Percentiles rank a stretch among this genome's conserved stretches.
Evolutionary conservation across 2,329 filamentous ascomycete genomes (phyloP).

Genomic region (Didymella keratinophila): DNA sequence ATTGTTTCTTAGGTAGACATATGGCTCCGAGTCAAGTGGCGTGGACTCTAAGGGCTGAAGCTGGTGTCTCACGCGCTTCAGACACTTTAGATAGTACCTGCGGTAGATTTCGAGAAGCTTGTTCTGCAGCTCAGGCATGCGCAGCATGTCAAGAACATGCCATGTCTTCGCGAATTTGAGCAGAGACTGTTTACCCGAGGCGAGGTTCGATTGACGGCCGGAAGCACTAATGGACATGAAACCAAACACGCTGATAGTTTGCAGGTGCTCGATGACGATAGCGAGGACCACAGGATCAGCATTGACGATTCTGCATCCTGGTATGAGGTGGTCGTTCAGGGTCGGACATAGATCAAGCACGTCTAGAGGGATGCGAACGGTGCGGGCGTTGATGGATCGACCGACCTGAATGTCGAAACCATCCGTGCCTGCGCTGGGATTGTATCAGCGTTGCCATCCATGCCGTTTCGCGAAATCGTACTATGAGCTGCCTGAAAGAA

Average conservation of each 20-base stretch:
- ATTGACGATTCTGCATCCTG: slow-evolving; percentile 9
- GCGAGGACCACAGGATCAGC: slow-evolving; percentile 2
- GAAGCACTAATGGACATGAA: neutral
- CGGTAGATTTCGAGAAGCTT: slow-evolving; percentile 24
- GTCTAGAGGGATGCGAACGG: slow-evolving; percentile 1
- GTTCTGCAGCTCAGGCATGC: slow-evolving; percentile 21
- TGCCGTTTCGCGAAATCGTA: neutral
- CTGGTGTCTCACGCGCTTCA: neutral
- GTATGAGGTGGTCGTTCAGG: neutral
- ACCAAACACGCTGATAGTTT: neutral
- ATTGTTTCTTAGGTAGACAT: neutral
- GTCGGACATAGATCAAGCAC: neutral
- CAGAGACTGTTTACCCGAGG: slow-evolving; percentile 10
- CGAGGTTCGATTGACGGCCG: slow-evolving; percentile 11
- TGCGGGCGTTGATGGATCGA: neutral
- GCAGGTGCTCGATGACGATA: slow-evolving; percentile 10
- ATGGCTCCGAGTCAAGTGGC: neutral
- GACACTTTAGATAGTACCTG: neutral
- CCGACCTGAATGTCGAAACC: neutral
- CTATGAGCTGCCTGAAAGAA: neutral
- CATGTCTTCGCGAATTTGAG: slow-evolving; percentile 28
- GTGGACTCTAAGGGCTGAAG: neutral
- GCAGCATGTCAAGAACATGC: slow-evolving; percentile 24
- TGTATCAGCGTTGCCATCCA: neutral
- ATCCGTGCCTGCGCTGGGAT: neutral